Percentiles rank a stretch among this genome's conserved stretches.
These are phyloP conservation scores for Debaryomycetaceae sp. DNA, from an alignment of 1,139 yeast species.

Conservation along the genomic window DNA sequence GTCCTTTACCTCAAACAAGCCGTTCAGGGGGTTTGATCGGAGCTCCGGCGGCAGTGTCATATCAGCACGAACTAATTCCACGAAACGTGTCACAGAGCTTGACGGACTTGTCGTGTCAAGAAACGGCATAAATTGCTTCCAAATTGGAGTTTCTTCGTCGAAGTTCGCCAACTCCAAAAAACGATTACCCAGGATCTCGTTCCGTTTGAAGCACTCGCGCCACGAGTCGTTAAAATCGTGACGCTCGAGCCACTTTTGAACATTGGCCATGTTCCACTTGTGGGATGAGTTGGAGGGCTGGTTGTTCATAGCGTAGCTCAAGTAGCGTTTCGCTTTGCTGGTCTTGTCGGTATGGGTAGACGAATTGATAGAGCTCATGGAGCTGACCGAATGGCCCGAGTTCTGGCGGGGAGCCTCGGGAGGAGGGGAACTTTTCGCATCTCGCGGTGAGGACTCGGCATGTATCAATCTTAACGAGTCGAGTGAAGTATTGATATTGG, in stretches of 20 bases:
- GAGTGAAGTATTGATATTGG: conserved; percentile 2
- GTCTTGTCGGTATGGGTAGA: conserved; percentile 2
- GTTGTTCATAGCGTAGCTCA: conserved; percentile 35
- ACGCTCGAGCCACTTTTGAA: conserved; percentile 53
- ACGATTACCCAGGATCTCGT: conserved; percentile 50
- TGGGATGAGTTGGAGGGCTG: conserved; percentile 15
- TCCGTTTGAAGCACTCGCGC: conserved; percentile 50
- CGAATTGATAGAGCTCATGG: conserved; percentile 22
- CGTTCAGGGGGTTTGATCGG: conserved; percentile 6
- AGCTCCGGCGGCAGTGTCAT: conserved; percentile 3
- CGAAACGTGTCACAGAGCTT: conserved; percentile 47
- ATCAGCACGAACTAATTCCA: conserved; percentile 20
- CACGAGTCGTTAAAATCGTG: conserved; percentile 66
- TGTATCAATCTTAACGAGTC: background rate
- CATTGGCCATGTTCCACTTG: conserved; percentile 62
- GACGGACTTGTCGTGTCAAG: conserved; percentile 28
- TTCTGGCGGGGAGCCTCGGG: conserved; percentile 1
- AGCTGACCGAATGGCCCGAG: conserved; percentile 21
- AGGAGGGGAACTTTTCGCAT: conserved; percentile 1
- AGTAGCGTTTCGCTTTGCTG: conserved; percentile 30
- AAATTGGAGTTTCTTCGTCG: conserved; percentile 40
- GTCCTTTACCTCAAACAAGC: conserved; percentile 12
- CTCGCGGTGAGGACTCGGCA: no score
- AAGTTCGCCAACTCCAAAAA: conserved; percentile 64
- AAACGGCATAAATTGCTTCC: conserved; percentile 35